Base-by-base conservation (phyloP, 768 basidiomycete genomes). In the Suillus plorans region DNA sequence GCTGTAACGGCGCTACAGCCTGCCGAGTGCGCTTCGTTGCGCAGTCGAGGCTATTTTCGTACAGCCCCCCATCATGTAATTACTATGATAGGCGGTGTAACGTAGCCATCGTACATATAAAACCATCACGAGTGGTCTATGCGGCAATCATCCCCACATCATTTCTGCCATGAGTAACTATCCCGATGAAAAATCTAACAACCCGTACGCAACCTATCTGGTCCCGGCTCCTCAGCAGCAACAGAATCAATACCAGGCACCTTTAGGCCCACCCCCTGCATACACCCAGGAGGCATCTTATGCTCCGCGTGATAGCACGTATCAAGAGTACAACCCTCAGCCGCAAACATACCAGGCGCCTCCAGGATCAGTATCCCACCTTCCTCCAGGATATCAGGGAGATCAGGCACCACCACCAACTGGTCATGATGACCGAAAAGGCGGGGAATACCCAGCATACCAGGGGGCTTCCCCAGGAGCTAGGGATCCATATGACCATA, bases 251-350 rank as follows among this genome's bases (percentile, higher is more conserved):
- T 67, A 63, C 31, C 20, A 64, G 16, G 58, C 60, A 12, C 62
- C 69, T 14, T 16, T 31, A 34, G 59, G 57, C 42, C 65, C 70
- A 7, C 65, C 69, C 10, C 68, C 70, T 56, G 63, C 39, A 53
- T 66, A 58, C 20, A 39, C n/a, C 42, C 37, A 18, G 20, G 60
- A 36, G 22, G 22, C 60, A 18, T 47, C 0, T n/a, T 60, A 69
- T 44, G 6, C 64, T 49, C 59, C 65, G 7, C 65, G 63, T 34
- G 69, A 72, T n/a, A 63, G 61, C 22, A 60, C 62, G 10, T 37
- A 56, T 5, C 69, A 68, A 57, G 70, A 31, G 31, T 31, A 31
- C 42, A 60, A 61, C 41, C 59, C 63, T 14, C 68, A 64, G 28
- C 5, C 68, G 59, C 63, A 63, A 60, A n/a, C 44, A 44, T 31